Percentiles rank a stretch among this genome's conserved stretches.
These are phyloP conservation scores for Camillea tinctor DNA, from an alignment of 2,329 filamentous ascomycete genomes.

Conservation along the genomic window DNA sequence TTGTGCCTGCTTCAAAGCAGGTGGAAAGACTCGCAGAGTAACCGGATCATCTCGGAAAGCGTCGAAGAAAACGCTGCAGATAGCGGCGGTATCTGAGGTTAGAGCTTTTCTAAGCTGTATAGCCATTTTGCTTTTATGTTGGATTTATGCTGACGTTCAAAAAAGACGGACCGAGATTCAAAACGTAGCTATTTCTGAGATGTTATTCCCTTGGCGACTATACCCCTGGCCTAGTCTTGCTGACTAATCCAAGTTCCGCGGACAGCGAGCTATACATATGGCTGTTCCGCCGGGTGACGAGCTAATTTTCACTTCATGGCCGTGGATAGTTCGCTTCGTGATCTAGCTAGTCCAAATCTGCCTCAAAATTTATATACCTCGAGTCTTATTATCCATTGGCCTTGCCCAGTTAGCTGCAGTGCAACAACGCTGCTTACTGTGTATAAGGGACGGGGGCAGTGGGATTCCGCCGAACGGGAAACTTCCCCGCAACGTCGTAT, in stretches of 20 bases:
- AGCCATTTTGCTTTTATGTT: constrained; percentile 10
- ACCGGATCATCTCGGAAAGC: constrained; percentile 19
- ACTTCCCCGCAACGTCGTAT: not conserved
- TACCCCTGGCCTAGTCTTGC: too few relatives aligned
- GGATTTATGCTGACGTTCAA: not conserved
- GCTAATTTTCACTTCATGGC: too few relatives aligned
- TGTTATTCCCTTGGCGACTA: too few relatives aligned
- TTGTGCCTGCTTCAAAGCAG: constrained; percentile 4
- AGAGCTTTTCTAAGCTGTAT: constrained; percentile 14
- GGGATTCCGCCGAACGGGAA: not conserved
- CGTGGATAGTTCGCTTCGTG: too few relatives aligned
- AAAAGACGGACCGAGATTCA: not conserved
- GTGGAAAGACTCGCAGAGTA: constrained; percentile 6
- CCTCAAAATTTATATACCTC: not conserved
- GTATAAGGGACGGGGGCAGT: not conserved
- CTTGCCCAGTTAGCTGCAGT: not conserved
- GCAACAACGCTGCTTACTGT: not conserved
- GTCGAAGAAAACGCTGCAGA: constrained; percentile 19
- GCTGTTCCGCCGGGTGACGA: too few relatives aligned
- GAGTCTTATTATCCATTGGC: too few relatives aligned
- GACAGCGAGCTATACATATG: too few relatives aligned
- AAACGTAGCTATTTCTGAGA: too few relatives aligned
- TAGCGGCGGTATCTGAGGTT: constrained; percentile 13
- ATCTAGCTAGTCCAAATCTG: too few relatives aligned
- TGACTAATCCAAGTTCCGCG: too few relatives aligned